Base-by-base conservation (phyloP, 139 green algal genomes). In the Bryopsis sp. region DNA sequence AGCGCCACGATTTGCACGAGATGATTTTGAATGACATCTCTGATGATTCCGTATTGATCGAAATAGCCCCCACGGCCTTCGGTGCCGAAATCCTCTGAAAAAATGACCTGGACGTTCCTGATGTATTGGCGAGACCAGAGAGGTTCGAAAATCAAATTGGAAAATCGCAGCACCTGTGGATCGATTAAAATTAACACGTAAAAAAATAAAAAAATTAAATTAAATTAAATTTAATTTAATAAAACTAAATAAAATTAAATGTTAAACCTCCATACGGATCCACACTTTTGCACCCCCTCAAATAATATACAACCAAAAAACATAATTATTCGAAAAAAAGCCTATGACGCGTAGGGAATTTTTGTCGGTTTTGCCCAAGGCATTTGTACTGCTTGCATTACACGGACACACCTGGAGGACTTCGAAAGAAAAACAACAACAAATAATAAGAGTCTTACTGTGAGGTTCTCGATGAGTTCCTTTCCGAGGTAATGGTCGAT, bases 401-500 rank as follows among this genome's bases (percentile, higher is more conserved):
- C n/a, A n/a, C n/a, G n/a, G n/a, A n/a, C n/a, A n/a, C n/a, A n/a
- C n/a, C n/a, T n/a, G 50, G 11, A 61, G 50, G n/a, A 61, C 11
- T 61, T 61, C 22, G 50, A 24, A 36, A 33, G 50, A 61, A 29
- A 11, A 50, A 15, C 11, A 26, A 15, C 31, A 47, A 37, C 29
- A 47, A 5, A 39, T 58, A 47, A 26, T 32, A 26, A 37, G 26
- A 74, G 67, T 62, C 86, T 47, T 31, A 90, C 92, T 48, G 86
- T 94, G 47, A 99, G 78, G 80, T 99, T 98, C 75, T 99, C 92
- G 46, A 99, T 96, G 39, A 99, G 80, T 86, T 99, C 94, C 81
- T 99, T 99, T 74, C 93, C 94, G 39, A 98, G 85, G 83, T 99
- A 99, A 83, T 99, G 94, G 79, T 99, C 94, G 78, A 99, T 99